Conservation (phyloP, 805 yeast species). For the Jamesozyma piceae region DNA sequence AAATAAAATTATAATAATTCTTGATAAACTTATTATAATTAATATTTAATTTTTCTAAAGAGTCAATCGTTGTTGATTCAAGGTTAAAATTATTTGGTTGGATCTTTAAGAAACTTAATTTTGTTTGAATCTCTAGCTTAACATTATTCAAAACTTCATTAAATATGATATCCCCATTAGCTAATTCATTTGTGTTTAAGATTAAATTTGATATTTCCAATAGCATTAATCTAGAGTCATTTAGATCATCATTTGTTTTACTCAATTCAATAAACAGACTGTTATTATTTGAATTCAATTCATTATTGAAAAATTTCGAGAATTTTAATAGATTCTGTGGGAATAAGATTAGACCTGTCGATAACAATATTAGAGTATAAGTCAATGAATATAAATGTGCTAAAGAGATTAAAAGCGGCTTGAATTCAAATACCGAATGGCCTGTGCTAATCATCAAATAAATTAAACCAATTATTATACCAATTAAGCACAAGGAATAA, state of each 20-base stretch:
- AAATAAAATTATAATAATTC: conserved; percentile 24
- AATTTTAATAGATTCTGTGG: conserved; percentile 19
- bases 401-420: conserved; percentile 25
- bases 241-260: conserved; percentile 26
- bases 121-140: conserved; percentile 21
- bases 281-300: conserved; percentile 13
- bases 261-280: conserved; percentile 23
- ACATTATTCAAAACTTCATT: conserved; percentile 21
- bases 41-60: conserved; percentile 19
- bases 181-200: conserved; percentile 12
- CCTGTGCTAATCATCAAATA: conserved; percentile 21
- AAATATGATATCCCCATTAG: conserved; percentile 18
- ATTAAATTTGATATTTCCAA: conserved; percentile 22
- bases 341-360: conserved; percentile 23
- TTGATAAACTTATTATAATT: conserved; percentile 24
- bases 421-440: conserved; percentile 19
- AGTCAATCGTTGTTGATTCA: neutral
- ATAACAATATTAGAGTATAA: conserved; percentile 21
- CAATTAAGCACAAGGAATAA: conserved; percentile 19
- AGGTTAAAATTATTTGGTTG: conserved; percentile 5
- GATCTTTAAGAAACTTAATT: conserved; percentile 12
- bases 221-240: conserved; percentile 22
- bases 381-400: conserved; percentile 27
- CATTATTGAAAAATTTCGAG: conserved; percentile 10
- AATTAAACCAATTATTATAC: conserved; percentile 17